These are phyloP conservation scores for Ormosia semicastrata DNA, from an alignment of 306 rosid genomes.

Conservation along the genomic window DNA sequence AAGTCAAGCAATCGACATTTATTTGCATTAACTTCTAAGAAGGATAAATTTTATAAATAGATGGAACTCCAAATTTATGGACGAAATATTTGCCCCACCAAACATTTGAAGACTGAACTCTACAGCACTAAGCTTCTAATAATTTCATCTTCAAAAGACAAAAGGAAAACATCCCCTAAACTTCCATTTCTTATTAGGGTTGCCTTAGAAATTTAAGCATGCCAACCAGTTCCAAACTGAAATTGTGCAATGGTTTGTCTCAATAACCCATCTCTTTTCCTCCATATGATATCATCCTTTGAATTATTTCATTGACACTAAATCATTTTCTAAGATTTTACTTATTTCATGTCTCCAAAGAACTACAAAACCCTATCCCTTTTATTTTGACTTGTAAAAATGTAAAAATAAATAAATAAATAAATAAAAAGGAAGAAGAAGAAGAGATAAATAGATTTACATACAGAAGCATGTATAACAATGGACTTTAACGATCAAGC, in stretches of 20 bases:
- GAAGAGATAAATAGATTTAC: neutral
- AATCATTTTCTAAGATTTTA: neutral
- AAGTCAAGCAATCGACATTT: too few species aligned
- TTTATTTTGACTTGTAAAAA: neutral
- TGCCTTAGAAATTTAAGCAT: neutral
- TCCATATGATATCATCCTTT: neutral
- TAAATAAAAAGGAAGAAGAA: too few species aligned
- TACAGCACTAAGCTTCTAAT: neutral
- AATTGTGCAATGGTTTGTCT: neutral
- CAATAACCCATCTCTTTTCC: neutral
- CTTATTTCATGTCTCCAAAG: conserved; percentile 2
- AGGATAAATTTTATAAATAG: too few species aligned
- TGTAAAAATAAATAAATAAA: too few species aligned
- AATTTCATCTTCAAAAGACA: neutral
- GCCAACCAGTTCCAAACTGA: neutral
- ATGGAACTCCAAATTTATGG: too few species aligned
- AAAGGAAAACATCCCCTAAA: neutral
- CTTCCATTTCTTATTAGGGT: neutral
- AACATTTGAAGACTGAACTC: neutral
- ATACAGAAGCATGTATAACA: too few species aligned
- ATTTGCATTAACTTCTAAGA: too few species aligned
- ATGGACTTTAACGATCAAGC: neutral
- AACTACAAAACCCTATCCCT: neutral
- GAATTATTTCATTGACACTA: neutral
- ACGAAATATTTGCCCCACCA: neutral